These are phyloP conservation scores for Vigna radiata DNA, from an alignment of 306 rosid species.

Conservation along the genomic window DNA sequence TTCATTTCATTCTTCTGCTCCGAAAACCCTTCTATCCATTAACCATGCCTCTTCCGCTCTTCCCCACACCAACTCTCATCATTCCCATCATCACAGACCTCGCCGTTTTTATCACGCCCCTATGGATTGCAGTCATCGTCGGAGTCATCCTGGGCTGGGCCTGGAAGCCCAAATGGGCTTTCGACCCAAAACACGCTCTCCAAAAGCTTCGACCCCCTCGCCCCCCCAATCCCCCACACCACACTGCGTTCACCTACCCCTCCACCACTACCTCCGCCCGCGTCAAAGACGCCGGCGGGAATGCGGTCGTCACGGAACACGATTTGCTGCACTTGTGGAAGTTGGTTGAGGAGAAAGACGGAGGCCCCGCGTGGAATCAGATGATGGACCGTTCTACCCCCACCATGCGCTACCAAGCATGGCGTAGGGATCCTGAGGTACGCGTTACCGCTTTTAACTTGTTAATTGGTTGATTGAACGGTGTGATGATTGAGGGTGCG, in stretches of 20 bases:
- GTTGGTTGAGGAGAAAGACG: constrained; percentile 69
- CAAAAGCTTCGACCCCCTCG: constrained; percentile 48
- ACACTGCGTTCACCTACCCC: constrained; percentile 27
- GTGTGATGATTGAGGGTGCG: not conserved
- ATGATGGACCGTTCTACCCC: constrained; percentile 94
- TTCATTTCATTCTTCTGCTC: constrained; percentile 12
- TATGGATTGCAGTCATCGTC: constrained; percentile 78
- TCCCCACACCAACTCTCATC: constrained; percentile 46
- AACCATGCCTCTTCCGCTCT: constrained; percentile 15
- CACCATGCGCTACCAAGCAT: constrained; percentile 78
- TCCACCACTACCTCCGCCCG: not conserved
- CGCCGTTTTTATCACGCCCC: constrained; percentile 60
- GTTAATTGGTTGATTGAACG: not conserved
- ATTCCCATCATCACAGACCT: constrained; percentile 53
- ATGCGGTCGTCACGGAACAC: constrained; percentile 52
- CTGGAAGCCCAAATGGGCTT: constrained; percentile 96
- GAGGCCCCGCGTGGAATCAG: constrained; percentile 89
- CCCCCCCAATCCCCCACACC: constrained; percentile 11
- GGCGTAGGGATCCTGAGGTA: constrained; percentile 60
- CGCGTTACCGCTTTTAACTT: not conserved
- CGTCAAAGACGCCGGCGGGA: constrained; percentile 46
- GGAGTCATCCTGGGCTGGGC: constrained; percentile 94
- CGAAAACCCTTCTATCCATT: not conserved
- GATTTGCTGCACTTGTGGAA: constrained; percentile 53
- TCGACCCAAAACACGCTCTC: constrained; percentile 40